Percentiles rank a stretch among this genome's conserved stretches.
Conservation (phyloP, 495 filamentous ascomycete species). For the Aspergillus indologenus region DNA sequence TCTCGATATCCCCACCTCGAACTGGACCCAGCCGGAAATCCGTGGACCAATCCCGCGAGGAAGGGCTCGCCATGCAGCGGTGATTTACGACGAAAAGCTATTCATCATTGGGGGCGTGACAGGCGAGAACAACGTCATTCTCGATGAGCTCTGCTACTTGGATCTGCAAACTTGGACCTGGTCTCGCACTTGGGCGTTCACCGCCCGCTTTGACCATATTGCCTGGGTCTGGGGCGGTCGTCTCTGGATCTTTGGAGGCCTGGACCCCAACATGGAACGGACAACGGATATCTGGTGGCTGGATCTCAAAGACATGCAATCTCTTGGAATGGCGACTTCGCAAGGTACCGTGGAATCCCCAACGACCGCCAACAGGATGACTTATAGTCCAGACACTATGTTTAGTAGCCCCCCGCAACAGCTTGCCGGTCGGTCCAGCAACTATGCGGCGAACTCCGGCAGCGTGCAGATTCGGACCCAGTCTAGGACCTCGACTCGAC, state of each 20-base stretch:
- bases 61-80: constrained; percentile 86
- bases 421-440: constrained; percentile 55
- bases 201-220: constrained; percentile 88
- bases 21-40: constrained; percentile 90
- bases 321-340: constrained; percentile 70
- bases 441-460: constrained; percentile 85
- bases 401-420: constrained; percentile 42
- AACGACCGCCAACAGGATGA: constrained; percentile 25
- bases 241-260: constrained; percentile 95
- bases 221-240: constrained; percentile 87
- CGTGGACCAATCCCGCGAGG: constrained; percentile 80
- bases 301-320: constrained; percentile 84
- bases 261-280: constrained; percentile 93
- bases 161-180: constrained; percentile 97
- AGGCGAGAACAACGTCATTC: constrained; percentile 78
- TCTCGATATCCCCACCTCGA: constrained; percentile 86
- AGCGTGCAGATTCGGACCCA: constrained; percentile 82
- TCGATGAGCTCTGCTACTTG: constrained; percentile 93
- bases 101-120: constrained; percentile 91
- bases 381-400: constrained; percentile 45
- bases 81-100: constrained; percentile 92
- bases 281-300: constrained; percentile 95
- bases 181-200: constrained; percentile 94
- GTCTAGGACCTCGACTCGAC: constrained; percentile 66
- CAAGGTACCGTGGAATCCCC: constrained; percentile 59